A percentile compares a stretch with the other conserved stretches of the same genome.
These are phyloP conservation scores for Penicilliopsis zonata DNA, from an alignment of 495 filamentous ascomycete species.

Conservation along the genomic window DNA sequence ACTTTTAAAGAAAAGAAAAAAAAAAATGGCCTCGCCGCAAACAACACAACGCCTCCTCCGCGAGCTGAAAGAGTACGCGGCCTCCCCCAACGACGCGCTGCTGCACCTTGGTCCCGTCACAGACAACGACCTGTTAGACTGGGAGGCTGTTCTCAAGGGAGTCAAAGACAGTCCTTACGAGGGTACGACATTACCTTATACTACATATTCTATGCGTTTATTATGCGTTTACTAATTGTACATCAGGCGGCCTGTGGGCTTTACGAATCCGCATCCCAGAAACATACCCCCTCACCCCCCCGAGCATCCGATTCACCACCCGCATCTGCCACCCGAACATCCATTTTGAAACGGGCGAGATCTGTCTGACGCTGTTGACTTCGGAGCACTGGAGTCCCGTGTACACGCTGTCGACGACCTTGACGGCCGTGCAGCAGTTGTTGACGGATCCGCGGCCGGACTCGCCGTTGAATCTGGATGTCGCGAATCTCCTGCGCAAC, in stretches of 20 bases:
- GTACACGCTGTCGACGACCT: slow-evolving; percentile 65
- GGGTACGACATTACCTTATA: slow-evolving; percentile 30
- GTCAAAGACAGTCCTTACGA: slow-evolving; percentile 57
- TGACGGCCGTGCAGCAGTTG: slow-evolving; percentile 69
- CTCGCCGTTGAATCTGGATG: slow-evolving; percentile 80
- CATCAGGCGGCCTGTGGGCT: slow-evolving; percentile 77
- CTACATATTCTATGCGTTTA: too few species aligned
- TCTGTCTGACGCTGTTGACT: slow-evolving; percentile 78
- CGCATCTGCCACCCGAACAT: slow-evolving; percentile 82
- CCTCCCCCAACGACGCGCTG: slow-evolving; percentile 42
- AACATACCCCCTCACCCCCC: slow-evolving; percentile 68
- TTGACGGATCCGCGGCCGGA: slow-evolving; percentile 66
- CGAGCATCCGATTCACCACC: slow-evolving; percentile 65
- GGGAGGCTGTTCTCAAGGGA: slow-evolving; percentile 74
- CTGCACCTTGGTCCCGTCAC: slow-evolving; percentile 52
- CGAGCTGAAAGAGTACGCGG: slow-evolving; percentile 49
- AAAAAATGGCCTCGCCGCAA: slow-evolving; percentile 14
- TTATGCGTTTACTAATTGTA: too few species aligned
- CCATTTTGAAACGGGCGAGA: slow-evolving; percentile 68
- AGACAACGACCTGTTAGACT: slow-evolving; percentile 60
- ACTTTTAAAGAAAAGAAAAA: too few species aligned
- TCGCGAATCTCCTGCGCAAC: slow-evolving; percentile 61
- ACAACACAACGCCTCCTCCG: slow-evolving; percentile 51
- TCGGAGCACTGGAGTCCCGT: slow-evolving; percentile 73
- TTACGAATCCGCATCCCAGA: slow-evolving; percentile 65